phyloP scores from a whole-genome alignment of 305 asterid genomes.

The Fraxinus angustifolia region DNA sequence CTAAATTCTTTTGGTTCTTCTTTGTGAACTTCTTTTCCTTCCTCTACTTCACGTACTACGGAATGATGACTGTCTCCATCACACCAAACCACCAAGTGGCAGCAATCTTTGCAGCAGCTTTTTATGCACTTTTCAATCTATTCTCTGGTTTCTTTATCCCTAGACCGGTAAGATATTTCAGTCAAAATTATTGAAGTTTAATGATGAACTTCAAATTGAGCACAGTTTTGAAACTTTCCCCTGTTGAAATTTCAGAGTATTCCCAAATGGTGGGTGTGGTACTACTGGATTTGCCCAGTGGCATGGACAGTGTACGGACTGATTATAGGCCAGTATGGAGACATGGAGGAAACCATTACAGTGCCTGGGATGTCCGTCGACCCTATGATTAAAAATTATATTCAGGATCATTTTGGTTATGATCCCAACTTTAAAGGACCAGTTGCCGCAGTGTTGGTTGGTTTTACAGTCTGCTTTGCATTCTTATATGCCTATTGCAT shows the following conservation, averaged over 20 bases:
- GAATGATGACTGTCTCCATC: constrained; percentile 79
- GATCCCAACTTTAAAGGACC: constrained; percentile 51
- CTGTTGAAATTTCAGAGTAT: constrained; percentile 37
- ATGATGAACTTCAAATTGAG: not conserved
- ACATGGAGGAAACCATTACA: constrained; percentile 33
- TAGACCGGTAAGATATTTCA: constrained; percentile 52
- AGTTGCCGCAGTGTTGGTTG: constrained; percentile 50
- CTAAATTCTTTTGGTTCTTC: constrained; percentile 68
- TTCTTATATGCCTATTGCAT: constrained; percentile 58
- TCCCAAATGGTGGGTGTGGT: constrained; percentile 61
- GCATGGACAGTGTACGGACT: constrained; percentile 70
- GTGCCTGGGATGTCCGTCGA: constrained; percentile 27
- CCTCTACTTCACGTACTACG: constrained; percentile 73
- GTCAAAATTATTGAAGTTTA: not conserved
- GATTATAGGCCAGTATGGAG: constrained; percentile 60
- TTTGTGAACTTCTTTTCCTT: constrained; percentile 62
- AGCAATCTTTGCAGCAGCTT: constrained; percentile 61
- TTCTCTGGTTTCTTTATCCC: constrained; percentile 81
- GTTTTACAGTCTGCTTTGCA: constrained; percentile 57
- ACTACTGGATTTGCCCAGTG: constrained; percentile 68
- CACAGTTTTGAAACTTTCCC: not conserved
- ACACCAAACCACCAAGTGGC: constrained; percentile 72
- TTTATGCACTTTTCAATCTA: constrained; percentile 65
- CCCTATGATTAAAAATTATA: constrained; percentile 39
- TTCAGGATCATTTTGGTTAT: constrained; percentile 49